Base-by-base conservation (phyloP, 176 grass and related monocot genomes). In the Ensete ventricosum region DNA sequence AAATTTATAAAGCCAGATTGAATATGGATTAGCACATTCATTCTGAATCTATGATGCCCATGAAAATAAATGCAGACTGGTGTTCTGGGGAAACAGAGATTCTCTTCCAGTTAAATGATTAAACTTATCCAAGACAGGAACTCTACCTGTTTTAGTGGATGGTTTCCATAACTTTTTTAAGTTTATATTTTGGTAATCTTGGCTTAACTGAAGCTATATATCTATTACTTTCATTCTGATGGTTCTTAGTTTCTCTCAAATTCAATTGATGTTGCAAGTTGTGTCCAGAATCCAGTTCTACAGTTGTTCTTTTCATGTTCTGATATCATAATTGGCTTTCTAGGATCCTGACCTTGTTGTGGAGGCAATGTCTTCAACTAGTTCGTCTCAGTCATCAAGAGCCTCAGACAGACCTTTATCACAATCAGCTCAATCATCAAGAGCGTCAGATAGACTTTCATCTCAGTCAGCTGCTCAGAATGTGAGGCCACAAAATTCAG, bases 291-390 rank as follows among this genome's bases (percentile, higher is more conserved):
- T 24, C 1, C 24, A 14, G 24, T n/a, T 13, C 16, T 34, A 29
- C 23, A 67, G 12, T 67, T 67, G 62, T 2, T 24, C 23, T 19
- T 21, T 72, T 12, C 11, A 21, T 52, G 73, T 59, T 75, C 55
- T 75, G 23, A 59, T 12, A 14, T 14, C 24, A 13, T 9, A 22
- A 50, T 29, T 23, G 14, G 13, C 49, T 64, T 29, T 67, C 27
- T 71, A 99, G 88, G 84, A 87, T 78, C 82, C 91, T 79, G 78
- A 88, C 67, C 84, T 94, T 84, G 76, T 82, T 70, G 51, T 79
- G 54, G 55, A 89, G 85, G 76, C 80, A 86, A 99, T 99, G 88
- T 82, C 86, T 68, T 91, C 83, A 81, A 76, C 82, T 54, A 79
- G 73, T 62, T 63, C 84, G 63, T 88, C 81, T 73, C 83, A 99